Base-by-base conservation (phyloP, 768 basidiomycete species). In the Auricularia sp. region DNA sequence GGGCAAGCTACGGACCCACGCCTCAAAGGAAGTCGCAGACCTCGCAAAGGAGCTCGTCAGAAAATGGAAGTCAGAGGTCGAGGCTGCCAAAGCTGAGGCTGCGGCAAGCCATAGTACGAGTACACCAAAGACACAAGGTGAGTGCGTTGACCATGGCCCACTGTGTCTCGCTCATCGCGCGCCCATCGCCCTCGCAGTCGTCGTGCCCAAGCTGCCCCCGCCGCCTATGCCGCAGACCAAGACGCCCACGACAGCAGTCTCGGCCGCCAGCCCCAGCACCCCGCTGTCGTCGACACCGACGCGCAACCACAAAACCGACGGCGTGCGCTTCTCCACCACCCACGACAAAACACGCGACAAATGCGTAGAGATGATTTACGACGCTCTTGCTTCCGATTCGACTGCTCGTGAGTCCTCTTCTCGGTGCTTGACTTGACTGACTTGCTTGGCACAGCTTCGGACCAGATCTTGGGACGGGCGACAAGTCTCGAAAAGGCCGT, bases 21-120 rank as follows among this genome's bases (percentile, higher is more conserved):
- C 82, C 0, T 78, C 82, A 13, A 90, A 88, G 70, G 82, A 86
- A 11, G 86, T 97, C 8, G 74, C 91, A 7, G 89, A 92, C 68
- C 78, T 90, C 5, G 92, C 94, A 18, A 96, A 95, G 75, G 92
- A 93, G 68, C 79, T 95, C 56, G 94, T 97, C 61, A 91, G 87
- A 76, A 89, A 88, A 71, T 97, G 94, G 94, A 95, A 95, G 76
- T 82, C 78, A n/a, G 88, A 88, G 66, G 94, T 96, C 39, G 92
- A 94, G 66, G 69, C 66, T 16, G 65, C 56, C 47, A 86, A 85
- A 63, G 75, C 76, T 14, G 39, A 7, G 5, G 39, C 39, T 42
- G 47, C 47, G 14, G 18, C 47, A 6, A 6, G 11, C 47, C 8
- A 18, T 6, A 51, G 18, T 14, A 59, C 68, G 68, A 47, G 68